These are phyloP conservation scores for Pyrus pyrifolia DNA, from an alignment of 306 rosid species.

Conservation along the genomic window DNA sequence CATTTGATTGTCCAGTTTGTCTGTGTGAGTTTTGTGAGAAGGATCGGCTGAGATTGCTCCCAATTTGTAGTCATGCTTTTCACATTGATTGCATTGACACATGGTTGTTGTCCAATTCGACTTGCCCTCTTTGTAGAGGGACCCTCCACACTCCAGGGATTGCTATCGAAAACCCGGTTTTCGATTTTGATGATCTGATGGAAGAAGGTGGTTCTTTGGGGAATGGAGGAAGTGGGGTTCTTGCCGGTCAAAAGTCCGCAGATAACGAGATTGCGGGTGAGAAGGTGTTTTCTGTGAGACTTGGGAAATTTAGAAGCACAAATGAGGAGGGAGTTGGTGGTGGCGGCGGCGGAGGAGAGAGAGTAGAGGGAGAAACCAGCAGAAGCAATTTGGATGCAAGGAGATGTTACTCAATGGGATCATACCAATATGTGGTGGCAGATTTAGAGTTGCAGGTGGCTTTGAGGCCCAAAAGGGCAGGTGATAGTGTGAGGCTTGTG, in stretches of 20 bases:
- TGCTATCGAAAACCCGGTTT: conserved; percentile 53
- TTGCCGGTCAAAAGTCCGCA: conserved; percentile 34
- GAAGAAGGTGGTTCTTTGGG: conserved; percentile 49
- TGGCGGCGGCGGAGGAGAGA: conserved; percentile 17
- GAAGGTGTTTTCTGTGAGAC: conserved; percentile 72
- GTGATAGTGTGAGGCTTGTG: conserved; percentile 48
- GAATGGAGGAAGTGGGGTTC: conserved; percentile 26
- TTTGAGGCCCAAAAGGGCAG: conserved; percentile 40
- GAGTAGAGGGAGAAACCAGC: conserved; percentile 56
- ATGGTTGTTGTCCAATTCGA: conserved; percentile 83
- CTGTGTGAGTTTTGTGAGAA: conserved; percentile 74
- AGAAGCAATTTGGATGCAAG: conserved; percentile 61
- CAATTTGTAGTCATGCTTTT: conserved; percentile 86
- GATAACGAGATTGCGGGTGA: conserved; percentile 53
- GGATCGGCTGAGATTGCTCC: conserved; percentile 77
- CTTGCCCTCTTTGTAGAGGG: conserved; percentile 94
- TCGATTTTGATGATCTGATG: conserved; percentile 40
- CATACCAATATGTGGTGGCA: conserved; percentile 78
- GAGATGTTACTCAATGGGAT: conserved; percentile 94
- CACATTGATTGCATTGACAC: conserved; percentile 84
- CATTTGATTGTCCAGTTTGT: conserved; percentile 91
- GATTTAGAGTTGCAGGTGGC: conserved; percentile 80
- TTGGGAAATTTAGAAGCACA: conserved; percentile 70
- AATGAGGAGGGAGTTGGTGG: conserved; percentile 34
- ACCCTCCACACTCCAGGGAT: conserved; percentile 49